Evolutionary conservation across 2,329 filamentous ascomycete species (phyloP), one percentile per base, ranked within the genome.

Genomic region (Exophiala lecanii-corni): DNA sequence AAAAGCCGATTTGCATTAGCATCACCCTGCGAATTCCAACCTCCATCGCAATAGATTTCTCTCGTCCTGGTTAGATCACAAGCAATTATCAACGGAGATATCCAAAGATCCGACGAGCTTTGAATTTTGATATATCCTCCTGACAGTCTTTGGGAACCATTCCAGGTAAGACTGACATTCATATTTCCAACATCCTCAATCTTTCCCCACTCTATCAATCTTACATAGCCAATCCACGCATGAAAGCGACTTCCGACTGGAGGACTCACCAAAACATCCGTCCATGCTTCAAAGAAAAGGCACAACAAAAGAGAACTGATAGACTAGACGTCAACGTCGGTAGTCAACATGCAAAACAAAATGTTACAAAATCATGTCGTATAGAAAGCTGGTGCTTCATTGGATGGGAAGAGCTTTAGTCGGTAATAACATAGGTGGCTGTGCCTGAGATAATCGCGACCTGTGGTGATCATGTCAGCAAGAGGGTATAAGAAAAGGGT

Each of bases 391-490:
- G 26, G 33, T 35, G 17, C 19, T 35, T 12, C 19, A 18, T 20
- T 43, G 26, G 25, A 21, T 19, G 18, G 31, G 35, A 21, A 26
- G 23, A n/a, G 21, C 30, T 15, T 38, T 50, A 56, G 37, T 48
- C 32, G 28, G 54, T 67, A 54, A 70, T 66, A 53, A 73, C 67
- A 58, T 70, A 74, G 48, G 64, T 70, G 41, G 72, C 74, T 20
- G 66, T 67, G 47, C 74, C 74, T 19, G 68, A 70, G 47, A 65
- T 59, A 43, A 75, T 61, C 46, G 70, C 62, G 43, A 74, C 71
- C 73, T 76, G 39, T 25, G 30, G 12, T 17, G 30, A 43, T 41
- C 43, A 47, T 45, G 43, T 45, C 45, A 48, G 36, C 35, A 43
- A 20, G 9, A 28, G 6, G 15, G 25, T 33, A 23, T n/a, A 31